Evolutionary conservation across 148 eudicot genomes (phyloP).

Genomic region (Rhododendron vialii): DNA sequence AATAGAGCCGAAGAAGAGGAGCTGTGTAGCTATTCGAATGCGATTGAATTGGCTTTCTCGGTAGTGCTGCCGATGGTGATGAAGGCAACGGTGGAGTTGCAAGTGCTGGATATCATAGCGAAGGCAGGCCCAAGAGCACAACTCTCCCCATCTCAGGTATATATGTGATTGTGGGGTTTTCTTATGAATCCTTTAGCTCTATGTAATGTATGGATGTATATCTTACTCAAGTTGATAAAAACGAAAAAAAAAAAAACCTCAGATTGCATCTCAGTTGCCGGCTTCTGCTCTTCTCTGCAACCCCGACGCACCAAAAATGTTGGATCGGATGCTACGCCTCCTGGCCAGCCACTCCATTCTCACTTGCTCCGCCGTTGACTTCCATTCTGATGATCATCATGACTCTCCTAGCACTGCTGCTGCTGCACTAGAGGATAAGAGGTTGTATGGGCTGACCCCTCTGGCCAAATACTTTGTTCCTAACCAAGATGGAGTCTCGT

Average conservation of each 20-base stretch:
- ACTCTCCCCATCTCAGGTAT: conserved; percentile 12
- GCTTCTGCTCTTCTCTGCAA: background rate
- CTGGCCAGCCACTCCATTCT: conserved; percentile 28
- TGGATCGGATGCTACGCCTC: conserved; percentile 42
- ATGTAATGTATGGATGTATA: too few species aligned
- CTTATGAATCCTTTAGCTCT: too few species aligned
- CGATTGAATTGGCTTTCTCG: conserved; percentile 14
- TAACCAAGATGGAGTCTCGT: conserved; percentile 34
- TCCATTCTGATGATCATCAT: background rate
- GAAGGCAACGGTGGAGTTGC: conserved; percentile 22
- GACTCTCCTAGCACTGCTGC: background rate
- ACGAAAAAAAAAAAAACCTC: background rate
- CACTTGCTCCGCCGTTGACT: background rate
- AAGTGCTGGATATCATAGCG: conserved; percentile 29
- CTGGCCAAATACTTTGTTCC: conserved; percentile 28
- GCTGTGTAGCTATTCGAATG: background rate
- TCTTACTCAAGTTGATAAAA: too few species aligned
- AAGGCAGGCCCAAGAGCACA: conserved; percentile 15
- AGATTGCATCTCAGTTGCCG: conserved; percentile 23
- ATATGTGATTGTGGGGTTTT: too few species aligned
- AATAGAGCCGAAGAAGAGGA: conserved; percentile 7
- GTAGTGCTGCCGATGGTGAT: conserved; percentile 17
- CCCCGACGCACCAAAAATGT: conserved; percentile 32
- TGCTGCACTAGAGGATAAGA: too few species aligned
- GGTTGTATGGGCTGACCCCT: conserved; percentile 27